phyloP scores from a whole-genome alignment of 2,329 filamentous ascomycete genomes.

The Chaetothyriales sp. region DNA sequence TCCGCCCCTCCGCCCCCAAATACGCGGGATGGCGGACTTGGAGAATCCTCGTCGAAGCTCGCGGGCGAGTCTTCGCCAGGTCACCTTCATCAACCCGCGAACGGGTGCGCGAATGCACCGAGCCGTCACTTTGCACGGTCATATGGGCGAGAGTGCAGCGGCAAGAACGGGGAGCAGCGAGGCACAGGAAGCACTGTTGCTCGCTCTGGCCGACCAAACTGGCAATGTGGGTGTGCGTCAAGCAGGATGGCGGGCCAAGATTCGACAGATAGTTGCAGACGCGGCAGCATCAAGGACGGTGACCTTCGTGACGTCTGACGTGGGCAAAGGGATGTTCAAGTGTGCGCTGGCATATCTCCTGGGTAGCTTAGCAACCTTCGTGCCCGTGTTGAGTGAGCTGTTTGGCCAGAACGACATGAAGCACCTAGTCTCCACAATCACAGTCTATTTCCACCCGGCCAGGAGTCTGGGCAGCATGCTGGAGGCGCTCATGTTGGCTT shows the following conservation, averaged over 20 bases:
- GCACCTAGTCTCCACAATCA: constrained; percentile 84
- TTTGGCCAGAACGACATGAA: constrained; percentile 80
- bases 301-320: constrained; percentile 55
- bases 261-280: constrained; percentile 4
- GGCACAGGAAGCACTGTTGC: not conserved
- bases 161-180: constrained; percentile 25
- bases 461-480: constrained; percentile 79
- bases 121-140: constrained; percentile 58
- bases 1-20: too few relatives aligned
- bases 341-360: constrained; percentile 82
- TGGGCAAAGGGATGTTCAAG: constrained; percentile 70
- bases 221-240: constrained; percentile 5
- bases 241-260: constrained; percentile 1
- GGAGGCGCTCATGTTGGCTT: constrained; percentile 64
- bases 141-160: constrained; percentile 27
- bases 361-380: constrained; percentile 75
- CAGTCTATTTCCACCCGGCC: constrained; percentile 88
- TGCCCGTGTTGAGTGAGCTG: constrained; percentile 55
- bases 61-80: constrained; percentile 41
- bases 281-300: constrained; percentile 33
- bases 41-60: not conserved
- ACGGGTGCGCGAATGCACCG: constrained; percentile 76
- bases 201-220: constrained; percentile 16
- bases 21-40: not conserved
- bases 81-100: constrained; percentile 71